Percentiles rank a stretch among this genome's conserved stretches.
Evolutionary conservation across 116 monocot genomes (phyloP).

Genomic region (Iris pallida): DNA sequence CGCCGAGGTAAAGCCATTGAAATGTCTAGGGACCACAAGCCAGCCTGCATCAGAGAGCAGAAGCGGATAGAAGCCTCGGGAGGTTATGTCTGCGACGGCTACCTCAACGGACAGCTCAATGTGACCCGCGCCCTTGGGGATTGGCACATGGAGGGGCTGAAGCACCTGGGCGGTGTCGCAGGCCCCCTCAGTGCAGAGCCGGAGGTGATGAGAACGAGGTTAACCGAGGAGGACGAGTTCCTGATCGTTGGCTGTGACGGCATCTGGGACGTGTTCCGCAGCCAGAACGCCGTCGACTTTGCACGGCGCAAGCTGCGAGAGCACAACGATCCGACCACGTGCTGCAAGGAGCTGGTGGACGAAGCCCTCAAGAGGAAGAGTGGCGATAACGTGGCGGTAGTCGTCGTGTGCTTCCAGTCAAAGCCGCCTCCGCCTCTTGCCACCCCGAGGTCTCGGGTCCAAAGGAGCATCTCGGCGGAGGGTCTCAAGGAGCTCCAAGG

Average conservation of each 20-base stretch:
- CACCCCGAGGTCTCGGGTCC: constrained; percentile 46
- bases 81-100: constrained; percentile 68
- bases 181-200: constrained; percentile 73
- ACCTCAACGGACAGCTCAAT: constrained; percentile 74
- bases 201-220: constrained; percentile 41
- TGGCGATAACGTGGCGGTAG: constrained; percentile 51
- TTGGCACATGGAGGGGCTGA: constrained; percentile 81
- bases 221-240: constrained; percentile 77
- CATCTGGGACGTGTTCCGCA: constrained; percentile 77
- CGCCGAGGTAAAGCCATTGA: constrained; percentile 66
- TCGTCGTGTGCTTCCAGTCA: constrained; percentile 53
- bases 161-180: constrained; percentile 18
- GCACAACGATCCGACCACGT: constrained; percentile 58
- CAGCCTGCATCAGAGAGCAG: constrained; percentile 37
- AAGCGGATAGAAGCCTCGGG: constrained; percentile 62
- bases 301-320: constrained; percentile 65
- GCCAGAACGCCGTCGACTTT: constrained; percentile 78
- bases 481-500: constrained; percentile 72
- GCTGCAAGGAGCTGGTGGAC: constrained; percentile 59
- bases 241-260: constrained; percentile 81
- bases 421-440: constrained; percentile 56
- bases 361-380: constrained; percentile 74
- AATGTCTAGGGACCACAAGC: constrained; percentile 72
- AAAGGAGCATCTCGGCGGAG: constrained; percentile 75
- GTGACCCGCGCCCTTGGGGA: constrained; percentile 76